Evolutionary conservation across 2,329 filamentous ascomycete genomes (phyloP), one percentile per base, ranked within the genome.

Genomic region (Ascochyta rabiei): DNA sequence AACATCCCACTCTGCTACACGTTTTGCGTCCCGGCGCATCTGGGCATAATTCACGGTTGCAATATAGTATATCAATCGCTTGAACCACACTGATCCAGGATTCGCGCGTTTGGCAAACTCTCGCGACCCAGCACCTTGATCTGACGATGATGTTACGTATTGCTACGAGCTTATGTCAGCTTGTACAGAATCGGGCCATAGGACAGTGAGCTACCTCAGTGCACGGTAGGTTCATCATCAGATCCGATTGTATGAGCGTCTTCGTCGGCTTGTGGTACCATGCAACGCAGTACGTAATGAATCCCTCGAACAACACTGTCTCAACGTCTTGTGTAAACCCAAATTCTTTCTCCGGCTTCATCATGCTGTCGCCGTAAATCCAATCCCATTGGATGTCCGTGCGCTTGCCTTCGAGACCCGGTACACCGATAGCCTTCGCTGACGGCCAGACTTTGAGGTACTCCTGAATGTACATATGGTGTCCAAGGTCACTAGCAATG

Each of bases 211-310:
- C 31, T 49, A 60, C 61, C 48, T 63, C 57, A 3, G 49, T 63
- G 30, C 47, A 56, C 2, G 59, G 61, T 4, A 63, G 12, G 21
- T 63, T 63, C 59, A 62, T 63, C 44, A 62, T 8, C 9, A 63
- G 24, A 28, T 63, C 61, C 0, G 54, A 55, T 24, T 60, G 56
- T 13, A 61, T 53, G 31, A 63, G 12, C 12, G 61, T 63, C 24
- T 37, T 47, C 3, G 46, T 55, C 1, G 56, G 49, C 50, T 48
- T 59, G 24, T 60, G 57, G 33, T 57, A 60, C 61, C 61, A 63
- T 13, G 61, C 61, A 12, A 60, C 57, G 38, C 48, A 53, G 5
- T 58, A 49, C 5, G 59, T 62, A n/a, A 63, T 60, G 30, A 63
- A 63, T 0, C 61, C 59, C 26, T 60, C 54, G 7, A 63, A 63